Evolutionary conservation across 2,329 filamentous ascomycete genomes (phyloP).

Genomic region (Claviceps pusilla): DNA sequence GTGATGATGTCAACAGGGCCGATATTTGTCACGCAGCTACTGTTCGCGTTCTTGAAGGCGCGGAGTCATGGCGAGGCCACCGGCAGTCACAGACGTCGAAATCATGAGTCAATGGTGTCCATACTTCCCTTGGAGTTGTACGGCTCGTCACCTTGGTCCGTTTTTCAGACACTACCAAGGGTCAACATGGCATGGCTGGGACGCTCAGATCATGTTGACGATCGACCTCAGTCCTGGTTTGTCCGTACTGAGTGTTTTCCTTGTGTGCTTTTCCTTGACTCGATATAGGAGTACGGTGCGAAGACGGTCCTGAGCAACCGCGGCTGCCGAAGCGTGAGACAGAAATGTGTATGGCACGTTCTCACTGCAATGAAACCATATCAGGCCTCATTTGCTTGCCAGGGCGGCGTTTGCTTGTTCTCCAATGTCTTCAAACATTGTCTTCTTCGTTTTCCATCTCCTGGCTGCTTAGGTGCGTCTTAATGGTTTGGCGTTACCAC

Average conservation of each 20-base stretch:
- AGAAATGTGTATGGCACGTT: not conserved
- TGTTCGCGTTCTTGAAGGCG: not conserved
- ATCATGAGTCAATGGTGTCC: not conserved
- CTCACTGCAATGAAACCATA: not conserved
- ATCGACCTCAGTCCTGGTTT: not conserved
- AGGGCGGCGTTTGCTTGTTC: not conserved
- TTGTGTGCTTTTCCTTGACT: not conserved
- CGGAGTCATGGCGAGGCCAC: not conserved
- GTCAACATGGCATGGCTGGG: slow-evolving; percentile 3
- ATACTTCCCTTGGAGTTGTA: not conserved
- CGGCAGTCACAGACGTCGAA: not conserved
- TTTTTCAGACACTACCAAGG: slow-evolving; percentile 1
- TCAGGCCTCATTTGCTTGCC: not conserved
- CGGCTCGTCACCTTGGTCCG: not conserved
- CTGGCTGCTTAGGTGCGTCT: too few species aligned
- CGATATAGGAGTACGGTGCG: not conserved
- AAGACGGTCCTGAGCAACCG: not conserved
- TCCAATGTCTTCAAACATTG: not conserved
- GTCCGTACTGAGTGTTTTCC: not conserved
- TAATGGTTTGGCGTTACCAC: too few species aligned
- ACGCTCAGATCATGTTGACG: not conserved
- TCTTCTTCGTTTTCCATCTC: too few species aligned
- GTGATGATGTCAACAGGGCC: slow-evolving; percentile 3
- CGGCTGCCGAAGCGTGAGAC: not conserved
- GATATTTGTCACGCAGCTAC: slow-evolving; percentile 1